Evolutionary conservation across 768 basidiomycete species (phyloP).

Genomic region (Psilocybe subaeruginosa): DNA sequence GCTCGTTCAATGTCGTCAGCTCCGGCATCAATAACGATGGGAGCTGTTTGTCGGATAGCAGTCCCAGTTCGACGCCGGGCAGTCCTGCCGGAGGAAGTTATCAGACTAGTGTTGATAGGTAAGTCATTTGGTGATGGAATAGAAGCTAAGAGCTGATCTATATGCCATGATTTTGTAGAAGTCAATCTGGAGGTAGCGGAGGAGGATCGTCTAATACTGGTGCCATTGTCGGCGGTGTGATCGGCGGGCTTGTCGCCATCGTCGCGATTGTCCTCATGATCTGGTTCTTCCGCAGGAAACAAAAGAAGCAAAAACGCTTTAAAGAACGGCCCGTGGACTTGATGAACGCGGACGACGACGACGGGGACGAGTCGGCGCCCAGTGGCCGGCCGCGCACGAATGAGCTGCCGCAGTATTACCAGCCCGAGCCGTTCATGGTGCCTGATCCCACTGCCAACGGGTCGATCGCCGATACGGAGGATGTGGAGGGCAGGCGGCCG

Average conservation of each 20-base stretch:
- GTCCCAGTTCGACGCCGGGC: slow-evolving; percentile 80
- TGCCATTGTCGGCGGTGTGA: slow-evolving; percentile 59
- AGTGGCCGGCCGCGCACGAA: slow-evolving; percentile 27
- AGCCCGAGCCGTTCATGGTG: slow-evolving; percentile 76
- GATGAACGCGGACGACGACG: slow-evolving; percentile 63
- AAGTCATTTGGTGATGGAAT: not conserved
- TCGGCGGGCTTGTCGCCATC: slow-evolving; percentile 56
- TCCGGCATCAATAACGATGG: slow-evolving; percentile 49
- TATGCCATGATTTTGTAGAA: not conserved
- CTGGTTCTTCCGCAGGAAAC: slow-evolving; percentile 54
- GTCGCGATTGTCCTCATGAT: slow-evolving; percentile 42
- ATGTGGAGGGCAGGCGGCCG: slow-evolving; percentile 30
- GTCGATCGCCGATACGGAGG: slow-evolving; percentile 29
- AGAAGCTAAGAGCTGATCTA: not conserved
- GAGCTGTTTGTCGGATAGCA: slow-evolving; percentile 58
- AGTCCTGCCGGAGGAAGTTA: slow-evolving; percentile 75
- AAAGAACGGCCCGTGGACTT: slow-evolving; percentile 72
- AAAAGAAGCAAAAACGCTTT: slow-evolving; percentile 32
- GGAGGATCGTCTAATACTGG: slow-evolving; percentile 41
- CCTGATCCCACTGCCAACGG: slow-evolving; percentile 57
- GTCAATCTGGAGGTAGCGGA: slow-evolving; percentile 28
- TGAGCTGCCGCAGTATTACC: slow-evolving; percentile 71
- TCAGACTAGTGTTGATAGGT: slow-evolving; percentile 50
- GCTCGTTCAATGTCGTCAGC: slow-evolving; percentile 56
- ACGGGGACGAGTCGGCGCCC: slow-evolving; percentile 38